Conservation (phyloP, 202 grass and related monocot species). For the Setaria italica region DNA sequence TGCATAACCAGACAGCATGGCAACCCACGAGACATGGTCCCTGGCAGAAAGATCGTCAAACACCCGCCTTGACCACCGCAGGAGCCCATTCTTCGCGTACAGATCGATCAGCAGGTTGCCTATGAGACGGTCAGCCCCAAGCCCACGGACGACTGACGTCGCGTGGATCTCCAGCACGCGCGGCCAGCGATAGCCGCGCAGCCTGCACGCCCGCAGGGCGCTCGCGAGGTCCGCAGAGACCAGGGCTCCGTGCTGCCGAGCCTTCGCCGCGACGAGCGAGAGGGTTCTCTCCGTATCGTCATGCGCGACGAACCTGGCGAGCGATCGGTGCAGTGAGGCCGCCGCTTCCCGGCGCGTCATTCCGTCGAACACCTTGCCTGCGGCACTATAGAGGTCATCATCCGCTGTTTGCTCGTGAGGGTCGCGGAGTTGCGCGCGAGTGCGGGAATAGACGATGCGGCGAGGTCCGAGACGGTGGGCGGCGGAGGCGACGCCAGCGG, state of each 20-base stretch:
- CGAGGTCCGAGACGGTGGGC: not conserved
- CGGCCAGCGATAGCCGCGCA: constrained; percentile 42
- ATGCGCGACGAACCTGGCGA: constrained; percentile 40
- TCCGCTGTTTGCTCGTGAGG: accelerated
- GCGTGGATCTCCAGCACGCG: constrained; percentile 60
- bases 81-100: constrained; percentile 62
- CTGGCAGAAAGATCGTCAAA: constrained; percentile 59
- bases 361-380: constrained; percentile 39
- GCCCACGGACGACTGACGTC: constrained; percentile 34
- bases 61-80: constrained; percentile 48
- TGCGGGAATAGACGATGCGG: no score
- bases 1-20: constrained; percentile 70
- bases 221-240: constrained; percentile 37
- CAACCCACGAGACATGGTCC: constrained; percentile 75
- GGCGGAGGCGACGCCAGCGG: not conserved
- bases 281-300: constrained; percentile 38
- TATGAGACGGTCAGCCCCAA: constrained; percentile 43
- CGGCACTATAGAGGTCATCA: not conserved
- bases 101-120: constrained; percentile 71
- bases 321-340: constrained; percentile 41
- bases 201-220: constrained; percentile 56
- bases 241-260: constrained; percentile 38
- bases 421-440: not conserved
- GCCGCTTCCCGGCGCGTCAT: constrained; percentile 49
- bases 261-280: constrained; percentile 41